Evolutionary conservation across 139 green algal species (phyloP), one percentile per base, ranked within the genome.

Genomic region (Chlorella vulgaris): DNA sequence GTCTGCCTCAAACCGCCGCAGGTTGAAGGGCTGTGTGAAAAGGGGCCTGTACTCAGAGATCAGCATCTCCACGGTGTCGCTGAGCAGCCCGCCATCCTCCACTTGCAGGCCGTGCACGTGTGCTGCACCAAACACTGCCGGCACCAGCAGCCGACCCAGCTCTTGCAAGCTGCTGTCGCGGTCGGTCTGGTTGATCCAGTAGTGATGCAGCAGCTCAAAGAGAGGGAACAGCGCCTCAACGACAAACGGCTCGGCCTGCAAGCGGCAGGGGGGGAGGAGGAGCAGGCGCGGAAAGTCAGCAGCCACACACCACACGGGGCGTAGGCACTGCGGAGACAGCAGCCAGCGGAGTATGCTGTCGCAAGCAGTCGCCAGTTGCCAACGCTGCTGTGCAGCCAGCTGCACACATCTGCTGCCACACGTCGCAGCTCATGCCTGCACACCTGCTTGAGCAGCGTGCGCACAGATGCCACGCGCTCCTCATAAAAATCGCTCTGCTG

Each of bases 131-230:
- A 88, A 85, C n/a, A 88, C 73, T 18, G 65, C 55, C 4, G 61
- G 43, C 36, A 73, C 38, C 38, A 88, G 84, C 39, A 74, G 55
- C n/a, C 58, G 21, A 43, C 42, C 79, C 62, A 88, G 70, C 50
- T 74, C 29, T n/a, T 65, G 43, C 35, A 88, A 55, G 15, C 38
- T 50, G 24, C 24, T 28, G 39, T 85, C 73, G 18, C 79, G 77
- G 39, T 85, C 69, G 22, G 40, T 35, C 70, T 87, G 83, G 76
- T 88, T 88, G 58, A 88, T 82, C 51, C 58, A 80, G 53, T 81
- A 80, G 63, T 88, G 84, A 70, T 88, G 84, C 61, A 88, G 63
- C 22, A 88, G 42, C 79, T 88, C 84, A 83, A 88, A 88, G 18
- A 88, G 68, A 19, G 84, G 79, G 73, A 76, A 88, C 4, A 88